Percentiles rank a stretch among this genome's conserved stretches.
Conservation (phyloP, 345 rosid species). For the Eucalyptus curtisii region DNA sequence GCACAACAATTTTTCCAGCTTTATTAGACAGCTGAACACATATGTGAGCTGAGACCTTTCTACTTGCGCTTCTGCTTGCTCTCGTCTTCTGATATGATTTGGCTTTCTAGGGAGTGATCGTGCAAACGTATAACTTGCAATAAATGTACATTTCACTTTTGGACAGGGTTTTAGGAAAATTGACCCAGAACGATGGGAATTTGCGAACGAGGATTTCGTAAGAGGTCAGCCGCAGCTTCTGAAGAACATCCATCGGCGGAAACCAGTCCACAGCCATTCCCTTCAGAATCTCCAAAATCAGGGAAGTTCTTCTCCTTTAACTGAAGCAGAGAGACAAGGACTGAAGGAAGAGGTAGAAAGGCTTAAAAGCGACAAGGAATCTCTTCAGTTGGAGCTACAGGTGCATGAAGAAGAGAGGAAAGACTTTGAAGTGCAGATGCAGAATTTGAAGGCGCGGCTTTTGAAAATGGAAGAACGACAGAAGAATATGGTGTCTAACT, state of each 20-base stretch:
- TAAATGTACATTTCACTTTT: neutral
- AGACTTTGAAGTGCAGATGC: conserved; percentile 46
- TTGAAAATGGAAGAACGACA: conserved; percentile 54
- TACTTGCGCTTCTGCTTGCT: neutral
- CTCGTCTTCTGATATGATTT: neutral
- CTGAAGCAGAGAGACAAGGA: conserved; percentile 55
- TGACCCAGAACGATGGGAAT: conserved; percentile 94
- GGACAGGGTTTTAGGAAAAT: conserved; percentile 75
- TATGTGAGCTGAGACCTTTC: neutral
- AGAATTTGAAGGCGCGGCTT: conserved; percentile 46
- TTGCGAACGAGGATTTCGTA: conserved; percentile 73
- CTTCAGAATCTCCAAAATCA: conserved; percentile 41
- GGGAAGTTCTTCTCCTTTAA: conserved; percentile 26
- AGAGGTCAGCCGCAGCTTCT: conserved; percentile 61
- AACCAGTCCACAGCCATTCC: conserved; percentile 94
- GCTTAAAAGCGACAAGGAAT: conserved; percentile 44
- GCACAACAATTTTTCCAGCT: conserved; percentile 91
- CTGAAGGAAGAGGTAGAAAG: conserved; percentile 53
- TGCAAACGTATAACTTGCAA: neutral
- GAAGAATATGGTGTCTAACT: conserved; percentile 32
- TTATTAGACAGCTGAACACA: conserved; percentile 90
- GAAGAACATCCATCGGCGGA: conserved; percentile 86
- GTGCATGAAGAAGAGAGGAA: conserved; percentile 42
- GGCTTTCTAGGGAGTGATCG: neutral
- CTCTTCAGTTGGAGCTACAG: conserved; percentile 37